A percentile compares a stretch with the other conserved stretches of the same genome.
Conservation (phyloP, 2,329 filamentous ascomycete species). For the Epichloe sp. region DNA sequence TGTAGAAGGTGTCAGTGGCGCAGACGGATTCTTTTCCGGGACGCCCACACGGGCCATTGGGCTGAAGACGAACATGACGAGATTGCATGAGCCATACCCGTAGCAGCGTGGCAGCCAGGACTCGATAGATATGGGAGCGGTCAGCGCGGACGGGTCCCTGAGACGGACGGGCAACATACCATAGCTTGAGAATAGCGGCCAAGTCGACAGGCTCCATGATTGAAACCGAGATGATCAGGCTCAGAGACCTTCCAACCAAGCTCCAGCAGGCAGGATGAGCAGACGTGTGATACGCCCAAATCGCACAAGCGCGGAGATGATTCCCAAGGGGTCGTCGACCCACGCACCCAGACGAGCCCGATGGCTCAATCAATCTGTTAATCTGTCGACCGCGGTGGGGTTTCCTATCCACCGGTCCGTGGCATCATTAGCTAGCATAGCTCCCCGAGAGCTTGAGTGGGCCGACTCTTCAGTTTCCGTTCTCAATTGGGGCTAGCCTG, state of each 20-base stretch:
- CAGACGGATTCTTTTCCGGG: not conserved
- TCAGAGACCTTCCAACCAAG: not conserved
- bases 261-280: slow-evolving; percentile 2
- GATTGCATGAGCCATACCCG: not conserved
- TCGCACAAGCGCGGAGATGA: slow-evolving; percentile 8
- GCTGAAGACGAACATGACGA: not conserved
- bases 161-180: not conserved
- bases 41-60: not conserved
- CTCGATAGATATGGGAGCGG: not conserved
- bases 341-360: too few species aligned
- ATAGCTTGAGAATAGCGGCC: not conserved
- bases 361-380: too few species aligned
- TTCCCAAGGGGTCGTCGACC: slow-evolving; percentile 3
- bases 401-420: slow-evolving; percentile 9
- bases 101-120: too few species aligned
- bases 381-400: not conserved
- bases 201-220: not conserved
- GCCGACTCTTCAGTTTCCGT: slow-evolving; percentile 3
- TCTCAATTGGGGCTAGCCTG: slow-evolving; percentile 3
- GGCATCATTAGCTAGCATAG: not conserved
- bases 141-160: not conserved
- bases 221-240: not conserved
- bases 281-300: slow-evolving; percentile 7
- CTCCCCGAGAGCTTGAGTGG: not conserved
- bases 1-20: not conserved